phyloP scores from a whole-genome alignment of 1,284 basidiomycete species.

The Leccinum holopus region DNA sequence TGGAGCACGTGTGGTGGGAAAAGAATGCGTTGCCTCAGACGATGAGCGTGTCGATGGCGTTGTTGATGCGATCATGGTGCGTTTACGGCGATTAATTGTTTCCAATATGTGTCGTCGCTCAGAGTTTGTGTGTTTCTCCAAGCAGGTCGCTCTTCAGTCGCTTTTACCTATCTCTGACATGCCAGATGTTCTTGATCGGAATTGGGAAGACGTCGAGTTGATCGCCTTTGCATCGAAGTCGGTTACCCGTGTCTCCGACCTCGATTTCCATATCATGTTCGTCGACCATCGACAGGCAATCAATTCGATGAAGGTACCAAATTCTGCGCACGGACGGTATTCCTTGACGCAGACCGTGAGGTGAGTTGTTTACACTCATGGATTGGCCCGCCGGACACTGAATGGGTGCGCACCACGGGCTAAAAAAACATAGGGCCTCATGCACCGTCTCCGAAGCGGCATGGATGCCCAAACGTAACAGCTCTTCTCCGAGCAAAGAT shows the following conservation, averaged over 20 bases:
- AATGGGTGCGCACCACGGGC: no score
- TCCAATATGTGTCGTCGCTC: background rate
- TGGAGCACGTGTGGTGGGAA: slow-evolving; percentile 69
- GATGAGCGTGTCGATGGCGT: slow-evolving; percentile 42
- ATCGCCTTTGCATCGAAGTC: slow-evolving; percentile 56
- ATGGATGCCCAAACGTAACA: no score
- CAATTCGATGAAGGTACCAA: no score
- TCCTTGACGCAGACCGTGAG: no score
- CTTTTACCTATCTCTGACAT: slow-evolving; percentile 56
- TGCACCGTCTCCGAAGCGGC: no score
- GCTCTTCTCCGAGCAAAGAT: no score
- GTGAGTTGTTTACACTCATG: no score
- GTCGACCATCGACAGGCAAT: no score
- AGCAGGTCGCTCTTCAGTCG: slow-evolving; percentile 57
- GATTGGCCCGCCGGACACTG: no score
- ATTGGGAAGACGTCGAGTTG: slow-evolving; percentile 47
- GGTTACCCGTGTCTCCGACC: slow-evolving; percentile 22
- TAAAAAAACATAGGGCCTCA: no score
- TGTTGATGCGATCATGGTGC: slow-evolving; percentile 58
- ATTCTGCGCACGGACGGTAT: no score
- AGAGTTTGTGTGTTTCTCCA: background rate
- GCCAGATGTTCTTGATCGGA: slow-evolving; percentile 52
- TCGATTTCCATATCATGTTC: no score
- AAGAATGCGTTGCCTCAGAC: slow-evolving; percentile 47
- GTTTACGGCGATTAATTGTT: slow-evolving; percentile 16